Evolutionary conservation across 2,329 filamentous ascomycete species (phyloP).

Genomic region (Fusarium scirpi): DNA sequence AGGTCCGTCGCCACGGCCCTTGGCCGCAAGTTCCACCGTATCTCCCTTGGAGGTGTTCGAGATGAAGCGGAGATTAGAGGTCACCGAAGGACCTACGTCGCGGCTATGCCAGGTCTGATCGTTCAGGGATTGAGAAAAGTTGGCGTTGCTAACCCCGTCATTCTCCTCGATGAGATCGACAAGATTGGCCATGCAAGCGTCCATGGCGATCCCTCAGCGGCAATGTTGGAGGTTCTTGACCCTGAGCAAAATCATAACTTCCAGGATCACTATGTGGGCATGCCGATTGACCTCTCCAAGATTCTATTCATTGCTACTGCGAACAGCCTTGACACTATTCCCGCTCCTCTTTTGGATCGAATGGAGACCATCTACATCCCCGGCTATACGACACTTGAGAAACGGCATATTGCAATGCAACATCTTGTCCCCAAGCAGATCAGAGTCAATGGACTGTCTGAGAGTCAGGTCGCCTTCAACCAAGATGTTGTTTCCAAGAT

Average conservation of each 20-base stretch:
- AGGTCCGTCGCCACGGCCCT: conserved; percentile 92
- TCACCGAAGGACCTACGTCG: conserved; percentile 94
- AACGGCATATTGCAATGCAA: conserved; percentile 90
- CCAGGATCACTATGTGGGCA: conserved; percentile 94
- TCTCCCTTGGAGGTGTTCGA: conserved; percentile 93
- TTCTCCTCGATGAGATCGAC: conserved; percentile 97
- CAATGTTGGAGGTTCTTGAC: conserved; percentile 97
- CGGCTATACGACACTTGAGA: conserved; percentile 97
- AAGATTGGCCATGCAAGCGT: conserved; percentile 93
- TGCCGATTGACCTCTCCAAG: conserved; percentile 95
- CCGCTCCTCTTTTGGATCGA: conserved; percentile 90
- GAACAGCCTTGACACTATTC: conserved; percentile 94
- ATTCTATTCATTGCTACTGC: conserved; percentile 98
- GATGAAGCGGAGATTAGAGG: conserved; percentile 98
- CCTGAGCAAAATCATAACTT: conserved; percentile 97
- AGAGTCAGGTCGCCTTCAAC: conserved; percentile 80
- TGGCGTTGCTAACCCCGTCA: conserved; percentile 93
- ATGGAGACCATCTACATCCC: conserved; percentile 97
- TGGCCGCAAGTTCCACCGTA: conserved; percentile 95
- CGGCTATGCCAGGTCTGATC: conserved; percentile 97
- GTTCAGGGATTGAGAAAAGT: conserved; percentile 96
- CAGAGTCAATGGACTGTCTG: conserved; percentile 83
- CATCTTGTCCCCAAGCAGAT: conserved; percentile 98
- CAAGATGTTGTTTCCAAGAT: conserved; percentile 93
- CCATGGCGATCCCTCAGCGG: conserved; percentile 94